phyloP scores from a whole-genome alignment of 805 yeast species.

The Metschnikowia baotianmanensis region DNA sequence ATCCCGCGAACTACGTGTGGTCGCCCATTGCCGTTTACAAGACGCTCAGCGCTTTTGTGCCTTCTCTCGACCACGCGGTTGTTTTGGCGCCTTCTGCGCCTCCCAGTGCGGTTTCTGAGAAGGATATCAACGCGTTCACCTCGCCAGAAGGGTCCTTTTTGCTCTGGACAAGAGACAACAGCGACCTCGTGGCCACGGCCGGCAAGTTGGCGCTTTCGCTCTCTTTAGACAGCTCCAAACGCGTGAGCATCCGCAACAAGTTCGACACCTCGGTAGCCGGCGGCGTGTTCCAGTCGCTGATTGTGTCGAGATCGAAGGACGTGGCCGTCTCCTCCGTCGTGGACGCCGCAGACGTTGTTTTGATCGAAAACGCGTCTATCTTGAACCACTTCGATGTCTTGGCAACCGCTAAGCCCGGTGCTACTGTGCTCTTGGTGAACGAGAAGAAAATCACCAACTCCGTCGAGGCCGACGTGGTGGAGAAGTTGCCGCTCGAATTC shows the following conservation, averaged over 20 bases:
- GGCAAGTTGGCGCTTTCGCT: constrained; percentile 66
- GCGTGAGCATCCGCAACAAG: constrained; percentile 56
- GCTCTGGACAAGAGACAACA: constrained; percentile 70
- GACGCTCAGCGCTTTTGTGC: constrained; percentile 44
- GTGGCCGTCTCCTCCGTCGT: constrained; percentile 26
- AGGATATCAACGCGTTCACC: constrained; percentile 33
- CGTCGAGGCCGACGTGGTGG: constrained; percentile 49
- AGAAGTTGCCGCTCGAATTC: constrained; percentile 51
- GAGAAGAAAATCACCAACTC: constrained; percentile 33
- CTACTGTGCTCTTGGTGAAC: constrained; percentile 46
- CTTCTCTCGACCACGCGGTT: constrained; percentile 25
- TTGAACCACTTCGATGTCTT: constrained; percentile 60
- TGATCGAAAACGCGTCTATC: constrained; percentile 60
- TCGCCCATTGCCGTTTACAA: constrained; percentile 51
- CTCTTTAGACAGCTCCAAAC: constrained; percentile 56
- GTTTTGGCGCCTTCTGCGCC: constrained; percentile 22
- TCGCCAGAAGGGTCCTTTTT: constrained; percentile 47
- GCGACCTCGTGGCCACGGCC: constrained; percentile 53
- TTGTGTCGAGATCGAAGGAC: constrained; percentile 32
- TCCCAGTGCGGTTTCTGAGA: constrained; percentile 15
- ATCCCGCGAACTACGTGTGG: too few species aligned
- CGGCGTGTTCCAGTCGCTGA: constrained; percentile 72
- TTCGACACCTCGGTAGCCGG: constrained; percentile 72
- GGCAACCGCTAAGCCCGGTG: constrained; percentile 55
- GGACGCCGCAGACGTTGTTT: constrained; percentile 60